These are phyloP conservation scores for Thyridium curvatum DNA, from an alignment of 2,329 filamentous ascomycete species.

Conservation along the genomic window DNA sequence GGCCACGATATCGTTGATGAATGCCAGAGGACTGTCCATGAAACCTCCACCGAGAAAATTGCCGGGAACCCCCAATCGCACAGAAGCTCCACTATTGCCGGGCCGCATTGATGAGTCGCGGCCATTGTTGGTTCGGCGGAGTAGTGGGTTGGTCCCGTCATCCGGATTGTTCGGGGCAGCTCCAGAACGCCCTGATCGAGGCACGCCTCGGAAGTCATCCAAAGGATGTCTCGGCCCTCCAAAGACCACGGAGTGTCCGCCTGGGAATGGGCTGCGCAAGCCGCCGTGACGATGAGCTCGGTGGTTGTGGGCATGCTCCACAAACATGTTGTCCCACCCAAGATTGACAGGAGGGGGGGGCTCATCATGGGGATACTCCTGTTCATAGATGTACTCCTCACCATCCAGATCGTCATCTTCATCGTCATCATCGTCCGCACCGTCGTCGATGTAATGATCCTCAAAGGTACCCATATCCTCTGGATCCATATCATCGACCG, in stretches of 20 bases:
- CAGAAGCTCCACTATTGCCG: slow-evolving; percentile 24
- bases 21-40: slow-evolving; percentile 44
- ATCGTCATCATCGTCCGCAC: slow-evolving; percentile 54
- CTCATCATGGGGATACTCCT: slow-evolving; percentile 46
- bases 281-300: slow-evolving; percentile 44
- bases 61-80: no score
- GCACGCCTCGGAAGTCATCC: slow-evolving; percentile 19
- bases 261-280: slow-evolving; percentile 55
- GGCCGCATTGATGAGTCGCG: slow-evolving; percentile 42
- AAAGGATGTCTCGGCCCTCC: slow-evolving; percentile 48
- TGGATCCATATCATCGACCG: slow-evolving; percentile 46
- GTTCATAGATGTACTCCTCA: slow-evolving; percentile 56
- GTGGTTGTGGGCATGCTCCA: slow-evolving; percentile 40
- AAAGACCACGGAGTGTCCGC: slow-evolving; percentile 39
- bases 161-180: slow-evolving; percentile 55
- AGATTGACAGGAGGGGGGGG: slow-evolving; percentile 37
- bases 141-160: slow-evolving; percentile 80
- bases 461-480: slow-evolving; percentile 46
- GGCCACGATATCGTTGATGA: slow-evolving; percentile 51
- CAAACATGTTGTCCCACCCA: slow-evolving; percentile 51
- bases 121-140: slow-evolving; percentile 50
- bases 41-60: slow-evolving; percentile 10
- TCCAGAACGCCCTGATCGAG: slow-evolving; percentile 40
- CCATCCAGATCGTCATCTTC: slow-evolving; percentile 70
- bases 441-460: slow-evolving; percentile 47